Evolutionary conservation across 169 alveolate species (phyloP), one percentile per base, ranked within the genome.

Genomic region (Eimeria necatrix): DNA sequence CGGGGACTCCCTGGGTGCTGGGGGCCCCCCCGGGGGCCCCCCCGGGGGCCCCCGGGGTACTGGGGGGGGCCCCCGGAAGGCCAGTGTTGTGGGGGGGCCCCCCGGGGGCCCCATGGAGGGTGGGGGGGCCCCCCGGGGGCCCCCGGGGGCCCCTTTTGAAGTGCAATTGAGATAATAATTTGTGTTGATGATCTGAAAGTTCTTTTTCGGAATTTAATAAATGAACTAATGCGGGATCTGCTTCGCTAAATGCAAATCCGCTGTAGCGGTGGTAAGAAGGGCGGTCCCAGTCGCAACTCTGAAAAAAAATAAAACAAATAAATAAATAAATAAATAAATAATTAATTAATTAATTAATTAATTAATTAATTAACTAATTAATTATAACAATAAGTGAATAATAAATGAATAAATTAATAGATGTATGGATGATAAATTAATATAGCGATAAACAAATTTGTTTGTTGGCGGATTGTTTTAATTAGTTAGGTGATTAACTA

Each of bases 161-260:
- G 76, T 10, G 8, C 41, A 10, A 64, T 64, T 5, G 76, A 64
- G 76, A 14, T 64, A 14, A 64, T 64, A 8, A 10, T 64, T 64
- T 24, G 64, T 56, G 64, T 14, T 56, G 76, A 14, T 8, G 41
- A 10, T 64, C 20, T 64, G 18, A 24, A 10, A 10, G 41, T 20
- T 64, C 76, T 10, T 24, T 24, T 5, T 64, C 76, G 8, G 18
- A 8, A 64, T 64, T 9, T 24, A 64, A 24, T 8, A 64, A 10
- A 24, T 20, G 8, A 20, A 64, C 76, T 5, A 64, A 64, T 8
- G 76, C 76, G 20, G 76, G 76, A 24, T 64, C 76, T 9, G 76
- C 76, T 24, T 64, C 76, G 76, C 76, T 14, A 24, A 64, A 64
- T 14, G 76, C 76, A 20, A 10, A 64, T 10, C 76, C 76, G 76